A percentile compares a stretch with the other conserved stretches of the same genome.
Conservation (phyloP, 495 filamentous ascomycete species). For the Annulohypoxylon bovei region DNA sequence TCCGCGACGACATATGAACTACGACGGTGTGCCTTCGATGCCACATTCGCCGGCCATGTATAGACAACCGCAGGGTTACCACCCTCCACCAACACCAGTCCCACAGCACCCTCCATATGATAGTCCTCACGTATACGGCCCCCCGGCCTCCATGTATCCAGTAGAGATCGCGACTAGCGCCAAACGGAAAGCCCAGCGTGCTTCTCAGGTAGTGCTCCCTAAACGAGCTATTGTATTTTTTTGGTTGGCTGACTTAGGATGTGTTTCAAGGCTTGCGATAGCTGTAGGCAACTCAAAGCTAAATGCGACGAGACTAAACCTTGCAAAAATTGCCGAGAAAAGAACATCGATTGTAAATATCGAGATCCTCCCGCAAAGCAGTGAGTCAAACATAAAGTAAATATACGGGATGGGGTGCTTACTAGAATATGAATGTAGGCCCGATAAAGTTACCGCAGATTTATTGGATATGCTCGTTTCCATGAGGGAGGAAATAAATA, state of each 20-base stretch:
- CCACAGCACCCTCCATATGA: conserved; percentile 56
- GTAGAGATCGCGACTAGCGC: conserved; percentile 57
- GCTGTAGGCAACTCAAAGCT: conserved; percentile 73
- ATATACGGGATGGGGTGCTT: conserved; percentile 18
- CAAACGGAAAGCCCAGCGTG: conserved; percentile 62
- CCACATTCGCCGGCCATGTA: conserved; percentile 54
- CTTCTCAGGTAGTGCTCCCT: conserved; percentile 56
- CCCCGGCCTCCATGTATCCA: conserved; percentile 49
- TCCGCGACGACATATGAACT: conserved; percentile 58
- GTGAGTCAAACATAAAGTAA: conserved; percentile 53
- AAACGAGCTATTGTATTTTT: background rate
- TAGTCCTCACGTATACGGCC: conserved; percentile 48
- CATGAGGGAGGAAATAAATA: conserved; percentile 48
- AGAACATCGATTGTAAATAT: conserved; percentile 69
- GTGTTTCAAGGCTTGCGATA: conserved; percentile 69
- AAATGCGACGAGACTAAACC: conserved; percentile 76
- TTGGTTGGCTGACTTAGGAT: conserved; percentile 44
- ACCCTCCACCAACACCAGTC: conserved; percentile 54
- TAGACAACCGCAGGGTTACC: conserved; percentile 54
- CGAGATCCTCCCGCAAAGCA: conserved; percentile 73
- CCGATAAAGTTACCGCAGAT: conserved; percentile 62
- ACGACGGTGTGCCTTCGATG: conserved; percentile 53
- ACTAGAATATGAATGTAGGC: conserved; percentile 48
- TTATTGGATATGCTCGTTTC: conserved; percentile 55
- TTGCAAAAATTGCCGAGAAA: conserved; percentile 66